Evolutionary conservation across 2,329 filamentous ascomycete species (phyloP), one percentile per base, ranked within the genome.

Genomic region (Westerdykella sp.): DNA sequence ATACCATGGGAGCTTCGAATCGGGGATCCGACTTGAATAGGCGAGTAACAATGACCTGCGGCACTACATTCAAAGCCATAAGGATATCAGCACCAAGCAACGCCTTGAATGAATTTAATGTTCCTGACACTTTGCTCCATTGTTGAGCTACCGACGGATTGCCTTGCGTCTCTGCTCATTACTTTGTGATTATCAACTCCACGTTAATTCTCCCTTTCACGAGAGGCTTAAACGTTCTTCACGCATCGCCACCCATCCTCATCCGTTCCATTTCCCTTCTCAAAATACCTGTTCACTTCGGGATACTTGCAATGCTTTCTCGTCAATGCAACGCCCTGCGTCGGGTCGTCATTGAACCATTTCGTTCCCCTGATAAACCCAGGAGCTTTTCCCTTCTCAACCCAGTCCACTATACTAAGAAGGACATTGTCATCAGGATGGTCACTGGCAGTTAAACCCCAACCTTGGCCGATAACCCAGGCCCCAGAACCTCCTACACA

Each of bases 401-500:
- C 72, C 73, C 73, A 75, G 10, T 66, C 58, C 2, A 75, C 72
- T 3, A 77, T 57, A 0, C 72, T 69, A 41, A 71, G 65, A 14
- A 78, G 54, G 0, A 76, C 63, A 16, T 77, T 78, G 16, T 69
- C 54, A 5, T 67, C 53, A 0, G 68, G 63, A 13, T 72, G 62
- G 10, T 57, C 38, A 16, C 60, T 57, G 10, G 56, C 51, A 2
- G 53, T 36, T 14, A 50, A 49, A 4, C 34, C 34, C n/a, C 36
- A 28, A 6, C 23, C 23, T 40, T 67, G 62, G 2, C 66, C 65
- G 32, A 68, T 62, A 6, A 47, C 56, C 37, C 56, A 59, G 1
- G 74, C 75, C 1, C 75, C 75, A 1, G 59, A 62, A 6, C 77
- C 77, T 5, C 70, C 69, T 25, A 46, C 48, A 53, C 76, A 79